phyloP scores from a whole-genome alignment of 176 grass and related monocot species.

The Typha latifolia region DNA sequence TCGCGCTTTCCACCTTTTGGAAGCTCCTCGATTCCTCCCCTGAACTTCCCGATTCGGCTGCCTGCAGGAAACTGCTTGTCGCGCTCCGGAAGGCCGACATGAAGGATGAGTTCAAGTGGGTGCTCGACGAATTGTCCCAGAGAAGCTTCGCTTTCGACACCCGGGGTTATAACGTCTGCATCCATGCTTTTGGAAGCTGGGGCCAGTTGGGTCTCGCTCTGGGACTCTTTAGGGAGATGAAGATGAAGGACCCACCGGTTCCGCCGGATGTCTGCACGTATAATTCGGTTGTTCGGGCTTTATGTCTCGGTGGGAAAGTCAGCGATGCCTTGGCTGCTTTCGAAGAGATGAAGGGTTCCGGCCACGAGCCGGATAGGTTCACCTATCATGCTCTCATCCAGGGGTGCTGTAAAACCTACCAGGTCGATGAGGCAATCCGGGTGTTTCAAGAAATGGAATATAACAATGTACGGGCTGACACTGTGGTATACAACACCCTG shows the following conservation, averaged over 20 bases:
- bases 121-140: constrained; percentile 67
- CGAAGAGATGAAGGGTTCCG: constrained; percentile 57
- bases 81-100: constrained; percentile 38
- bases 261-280: constrained; percentile 62
- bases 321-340: constrained; percentile 41
- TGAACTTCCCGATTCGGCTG: constrained; percentile 23
- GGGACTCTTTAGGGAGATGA: constrained; percentile 58
- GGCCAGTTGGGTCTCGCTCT: constrained; percentile 42
- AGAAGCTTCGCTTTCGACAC: constrained; percentile 44
- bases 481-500: constrained; percentile 63
- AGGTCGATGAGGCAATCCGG: constrained; percentile 46
- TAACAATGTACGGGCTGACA: constrained; percentile 35
- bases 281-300: constrained; percentile 57
- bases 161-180: constrained; percentile 72
- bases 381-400: constrained; percentile 51
- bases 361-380: constrained; percentile 45
- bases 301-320: constrained; percentile 42
- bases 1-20: constrained; percentile 38
- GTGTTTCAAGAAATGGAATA: constrained; percentile 71
- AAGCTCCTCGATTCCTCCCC: constrained; percentile 29
- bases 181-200: constrained; percentile 71
- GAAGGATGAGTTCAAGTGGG: constrained; percentile 43
- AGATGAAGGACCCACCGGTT: constrained; percentile 29
- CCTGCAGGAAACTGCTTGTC: constrained; percentile 43
- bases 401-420: constrained; percentile 75